Conservation (phyloP, 2,329 filamentous ascomycete genomes). For the Talaromyces sp. region DNA sequence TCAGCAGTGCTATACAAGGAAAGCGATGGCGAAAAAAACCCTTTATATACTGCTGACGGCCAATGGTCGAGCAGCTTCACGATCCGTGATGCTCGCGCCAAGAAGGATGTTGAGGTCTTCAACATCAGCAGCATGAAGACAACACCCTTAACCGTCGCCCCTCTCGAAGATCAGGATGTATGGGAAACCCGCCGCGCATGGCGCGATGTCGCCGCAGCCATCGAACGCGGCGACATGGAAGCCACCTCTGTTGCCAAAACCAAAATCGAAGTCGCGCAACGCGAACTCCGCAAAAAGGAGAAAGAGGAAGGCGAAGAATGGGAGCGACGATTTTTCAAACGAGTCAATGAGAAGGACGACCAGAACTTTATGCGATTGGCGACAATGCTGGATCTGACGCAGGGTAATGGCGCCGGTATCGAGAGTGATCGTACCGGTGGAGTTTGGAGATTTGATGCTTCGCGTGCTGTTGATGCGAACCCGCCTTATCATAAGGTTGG, state of each 20-base stretch:
- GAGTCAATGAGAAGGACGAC: slow-evolving; percentile 34
- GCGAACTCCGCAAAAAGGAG: slow-evolving; percentile 71
- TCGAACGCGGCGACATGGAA: slow-evolving; percentile 80
- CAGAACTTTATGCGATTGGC: slow-evolving; percentile 44
- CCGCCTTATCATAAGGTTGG: slow-evolving; percentile 44
- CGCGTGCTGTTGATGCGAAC: slow-evolving; percentile 46
- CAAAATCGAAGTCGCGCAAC: slow-evolving; percentile 86
- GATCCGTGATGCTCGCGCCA: slow-evolving; percentile 65
- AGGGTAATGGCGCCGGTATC: slow-evolving; percentile 43
- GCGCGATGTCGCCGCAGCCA: slow-evolving; percentile 77
- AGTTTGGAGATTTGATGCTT: slow-evolving; percentile 65
- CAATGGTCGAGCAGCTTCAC: slow-evolving; percentile 85
- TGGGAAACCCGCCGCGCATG: slow-evolving; percentile 86
- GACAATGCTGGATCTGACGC: slow-evolving; percentile 37
- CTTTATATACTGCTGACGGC: slow-evolving; percentile 76
- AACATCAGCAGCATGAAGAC: slow-evolving; percentile 57
- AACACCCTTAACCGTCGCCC: slow-evolving; percentile 67
- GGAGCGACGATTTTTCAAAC: slow-evolving; percentile 78
- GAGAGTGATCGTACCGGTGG: slow-evolving; percentile 67
- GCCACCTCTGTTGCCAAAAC: slow-evolving; percentile 72
- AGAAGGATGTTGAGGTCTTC: slow-evolving; percentile 55
- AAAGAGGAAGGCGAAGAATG: slow-evolving; percentile 71
- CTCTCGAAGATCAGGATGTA: slow-evolving; percentile 75
- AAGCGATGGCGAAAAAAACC: slow-evolving; percentile 62
- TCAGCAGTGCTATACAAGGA: slow-evolving; percentile 69